These are phyloP conservation scores for Penicillium simplicissimum DNA, from an alignment of 495 filamentous ascomycete genomes.

Conservation along the genomic window DNA sequence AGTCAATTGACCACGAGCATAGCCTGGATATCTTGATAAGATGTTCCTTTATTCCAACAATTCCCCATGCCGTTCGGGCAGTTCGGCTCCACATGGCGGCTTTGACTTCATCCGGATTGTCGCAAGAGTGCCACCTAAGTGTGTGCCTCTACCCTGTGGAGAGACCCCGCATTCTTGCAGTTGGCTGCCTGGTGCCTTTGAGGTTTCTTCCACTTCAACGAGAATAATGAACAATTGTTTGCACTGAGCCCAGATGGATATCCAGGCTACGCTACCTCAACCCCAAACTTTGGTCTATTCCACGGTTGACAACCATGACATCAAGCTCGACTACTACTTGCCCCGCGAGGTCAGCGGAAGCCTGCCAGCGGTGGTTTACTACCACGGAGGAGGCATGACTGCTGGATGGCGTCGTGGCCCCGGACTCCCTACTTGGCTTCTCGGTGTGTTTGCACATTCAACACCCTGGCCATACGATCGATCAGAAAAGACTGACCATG, in stretches of 20 bases:
- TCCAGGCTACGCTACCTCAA: not conserved
- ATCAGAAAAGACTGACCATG: slow-evolving; percentile 1
- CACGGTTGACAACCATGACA: slow-evolving; percentile 31
- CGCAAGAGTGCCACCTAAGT: not conserved
- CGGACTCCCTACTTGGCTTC: slow-evolving; percentile 20
- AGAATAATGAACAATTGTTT: not conserved
- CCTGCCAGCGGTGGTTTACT: slow-evolving; percentile 37
- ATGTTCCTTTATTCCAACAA: too few relatives aligned
- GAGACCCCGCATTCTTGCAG: not conserved
- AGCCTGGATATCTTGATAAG: too few relatives aligned
- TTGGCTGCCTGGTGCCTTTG: too few relatives aligned
- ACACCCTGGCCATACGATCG: not conserved
- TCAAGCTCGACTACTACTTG: slow-evolving; percentile 35
- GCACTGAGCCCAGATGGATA: not conserved
- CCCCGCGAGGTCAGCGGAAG: slow-evolving; percentile 14
- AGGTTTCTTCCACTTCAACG: not conserved
- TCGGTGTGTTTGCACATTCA: slow-evolving; percentile 8
- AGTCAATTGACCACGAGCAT: too few relatives aligned
- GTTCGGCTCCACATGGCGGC: not conserved
- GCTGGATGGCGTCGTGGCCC: slow-evolving; percentile 32
- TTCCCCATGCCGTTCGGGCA: not conserved
- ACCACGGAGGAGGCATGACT: slow-evolving; percentile 42
- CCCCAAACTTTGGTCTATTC: slow-evolving; percentile 30
- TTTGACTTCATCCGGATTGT: slow-evolving; percentile 3
- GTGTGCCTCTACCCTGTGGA: not conserved